phyloP scores from a whole-genome alignment of 345 rosid species.

The Ceriops tagal region DNA sequence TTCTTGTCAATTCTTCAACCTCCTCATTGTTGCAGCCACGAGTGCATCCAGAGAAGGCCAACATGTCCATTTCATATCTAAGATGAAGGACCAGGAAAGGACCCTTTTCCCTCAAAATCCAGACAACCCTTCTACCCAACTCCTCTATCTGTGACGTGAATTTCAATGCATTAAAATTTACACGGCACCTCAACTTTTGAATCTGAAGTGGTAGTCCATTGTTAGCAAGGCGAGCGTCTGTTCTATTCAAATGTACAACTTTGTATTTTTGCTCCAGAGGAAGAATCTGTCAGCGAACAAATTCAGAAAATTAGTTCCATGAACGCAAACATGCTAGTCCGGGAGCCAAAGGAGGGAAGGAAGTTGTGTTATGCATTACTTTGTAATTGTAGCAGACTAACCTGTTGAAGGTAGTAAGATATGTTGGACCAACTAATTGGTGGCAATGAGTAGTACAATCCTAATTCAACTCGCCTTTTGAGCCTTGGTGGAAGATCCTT shows the following conservation, averaged over 20 bases:
- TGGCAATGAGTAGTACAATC: slow-evolving; percentile 59
- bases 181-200: slow-evolving; percentile 89
- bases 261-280: slow-evolving; percentile 79
- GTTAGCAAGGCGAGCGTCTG: slow-evolving; percentile 91
- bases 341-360: not conserved
- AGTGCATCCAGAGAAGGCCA: slow-evolving; percentile 95
- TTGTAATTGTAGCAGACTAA: slow-evolving; percentile 19
- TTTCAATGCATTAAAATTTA: slow-evolving; percentile 72
- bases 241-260: slow-evolving; percentile 78
- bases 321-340: not conserved
- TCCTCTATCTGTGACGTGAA: slow-evolving; percentile 83
- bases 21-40: slow-evolving; percentile 79
- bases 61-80: slow-evolving; percentile 97
- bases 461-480: slow-evolving; percentile 67
- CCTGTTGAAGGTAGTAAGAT: slow-evolving; percentile 80
- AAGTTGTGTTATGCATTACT: not conserved
- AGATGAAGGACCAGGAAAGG: slow-evolving; percentile 91
- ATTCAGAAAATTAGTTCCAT: slow-evolving; percentile 13
- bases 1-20: slow-evolving; percentile 73
- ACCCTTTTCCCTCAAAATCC: slow-evolving; percentile 71
- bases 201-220: slow-evolving; percentile 70
- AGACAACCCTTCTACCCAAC: slow-evolving; percentile 66
- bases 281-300: slow-evolving; percentile 61
- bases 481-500: slow-evolving; percentile 79
- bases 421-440: slow-evolving; percentile 94